A percentile compares a stretch with the other conserved stretches of the same genome.
These are phyloP conservation scores for Ormosia emarginata DNA, from an alignment of 306 rosid genomes.

Conservation along the genomic window DNA sequence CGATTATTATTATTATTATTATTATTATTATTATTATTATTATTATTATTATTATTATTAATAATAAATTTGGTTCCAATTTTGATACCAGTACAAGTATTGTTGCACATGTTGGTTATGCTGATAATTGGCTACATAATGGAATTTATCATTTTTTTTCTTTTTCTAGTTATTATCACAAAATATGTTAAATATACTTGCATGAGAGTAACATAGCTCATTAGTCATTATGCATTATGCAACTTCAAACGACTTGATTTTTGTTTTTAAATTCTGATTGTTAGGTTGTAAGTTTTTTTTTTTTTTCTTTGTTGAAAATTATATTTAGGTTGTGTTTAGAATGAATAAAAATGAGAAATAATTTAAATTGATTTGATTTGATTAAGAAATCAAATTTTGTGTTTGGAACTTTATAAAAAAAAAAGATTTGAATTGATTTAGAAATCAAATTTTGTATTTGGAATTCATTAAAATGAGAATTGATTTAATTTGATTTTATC, in stretches of 20 bases:
- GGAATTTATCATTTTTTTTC: neutral
- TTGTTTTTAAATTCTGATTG: slow-evolving; percentile 3
- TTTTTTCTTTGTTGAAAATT: neutral
- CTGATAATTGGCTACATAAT: neutral
- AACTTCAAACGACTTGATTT: neutral
- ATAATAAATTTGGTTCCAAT: neutral
- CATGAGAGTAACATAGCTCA: neutral
- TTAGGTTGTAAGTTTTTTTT: neutral
- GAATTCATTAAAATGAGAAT: too few relatives aligned
- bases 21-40: neutral
- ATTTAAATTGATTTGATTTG: too few relatives aligned
- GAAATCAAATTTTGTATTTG: too few relatives aligned
- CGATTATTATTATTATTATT: neutral
- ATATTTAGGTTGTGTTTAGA: too few relatives aligned
- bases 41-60: neutral
- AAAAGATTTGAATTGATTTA: too few relatives aligned
- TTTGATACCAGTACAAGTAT: neutral
- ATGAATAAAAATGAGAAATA: too few relatives aligned
- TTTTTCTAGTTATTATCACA: neutral
- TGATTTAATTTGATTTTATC: too few relatives aligned
- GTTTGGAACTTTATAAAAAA: too few relatives aligned
- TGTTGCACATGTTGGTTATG: neutral
- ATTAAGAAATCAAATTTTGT: too few relatives aligned
- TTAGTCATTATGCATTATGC: neutral
- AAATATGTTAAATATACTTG: neutral